Base-by-base conservation (phyloP, 805 yeast species). In the Myxozyma nipponensis region DNA sequence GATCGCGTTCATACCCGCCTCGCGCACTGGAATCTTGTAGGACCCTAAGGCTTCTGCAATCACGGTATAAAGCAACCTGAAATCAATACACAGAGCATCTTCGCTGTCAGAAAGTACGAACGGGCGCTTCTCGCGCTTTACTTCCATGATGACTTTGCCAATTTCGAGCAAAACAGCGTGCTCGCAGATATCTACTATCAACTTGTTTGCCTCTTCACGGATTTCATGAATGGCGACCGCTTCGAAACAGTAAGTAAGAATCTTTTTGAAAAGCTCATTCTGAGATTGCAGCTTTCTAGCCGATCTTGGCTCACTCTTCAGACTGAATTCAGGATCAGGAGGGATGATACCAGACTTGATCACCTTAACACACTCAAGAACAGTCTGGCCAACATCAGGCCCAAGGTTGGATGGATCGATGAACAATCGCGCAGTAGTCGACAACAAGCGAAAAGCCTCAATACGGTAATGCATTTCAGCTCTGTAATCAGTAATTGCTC, bases 101-200 rank as follows among this genome's bases (percentile, higher is more conserved):
- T 89, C 96, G 51, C 84, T 79, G 54, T 87, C 88, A 47, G 79
- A 78, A 23, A 89, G 82, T 9, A 83, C 78, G 63, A 91, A 91
- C 10, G 82, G 76, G 24, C 90, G 72, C 59, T 80, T 78, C 63
- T 79, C 75, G 67, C 52, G 50, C 42, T 54, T 58, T 30, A 83
- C 82, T 44, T 84, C 86, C 17, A 81, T 70, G 41, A 88, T 75
- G 0, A 86, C 82, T 37, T 83, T 82, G 17, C 89, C 86, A 40
- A 90, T 75, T 57, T 89, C 86, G 6, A 88, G 70, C 50, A 93
- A 70, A 7, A 89, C 82, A 55, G 86, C 82, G 65, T 93, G 98
- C 47, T 81, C 83, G 24, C 91, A 78, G 5, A 91, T 65, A 44
- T 86, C 81, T 43, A 76, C 75, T 25, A 89, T 75, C 47, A 90